A percentile compares a stretch with the other conserved stretches of the same genome.
Evolutionary conservation across 768 basidiomycete genomes (phyloP).

Genomic region (Suillus brevipes): DNA sequence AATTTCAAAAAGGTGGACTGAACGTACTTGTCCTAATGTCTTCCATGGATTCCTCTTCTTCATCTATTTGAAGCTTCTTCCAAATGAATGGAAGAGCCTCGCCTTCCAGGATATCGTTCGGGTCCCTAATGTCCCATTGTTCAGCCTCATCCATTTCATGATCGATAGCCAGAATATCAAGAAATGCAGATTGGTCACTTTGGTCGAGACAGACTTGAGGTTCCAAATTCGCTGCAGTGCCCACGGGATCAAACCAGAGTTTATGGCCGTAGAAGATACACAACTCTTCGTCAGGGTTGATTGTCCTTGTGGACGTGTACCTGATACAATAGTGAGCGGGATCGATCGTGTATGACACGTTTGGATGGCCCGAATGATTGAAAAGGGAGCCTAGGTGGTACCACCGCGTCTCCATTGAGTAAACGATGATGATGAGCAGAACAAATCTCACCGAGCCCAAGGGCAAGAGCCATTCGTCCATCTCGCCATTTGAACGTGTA

Average conservation of each 20-base stretch:
- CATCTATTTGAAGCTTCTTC: slow-evolving; percentile 56
- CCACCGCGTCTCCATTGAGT: background rate
- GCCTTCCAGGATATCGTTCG: slow-evolving; percentile 52
- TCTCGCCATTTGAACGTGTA: slow-evolving; percentile 79
- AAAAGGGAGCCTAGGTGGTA: slow-evolving; percentile 67
- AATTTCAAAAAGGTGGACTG: background rate
- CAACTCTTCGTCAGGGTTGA: slow-evolving; percentile 68
- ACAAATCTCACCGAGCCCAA: slow-evolving; percentile 66
- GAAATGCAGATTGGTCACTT: background rate
- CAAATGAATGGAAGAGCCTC: slow-evolving; percentile 65
- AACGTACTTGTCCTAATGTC: slow-evolving; percentile 43
- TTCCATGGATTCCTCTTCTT: slow-evolving; percentile 59
- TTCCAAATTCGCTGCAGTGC: slow-evolving; percentile 4
- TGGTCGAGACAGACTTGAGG: background rate
- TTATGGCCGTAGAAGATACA: slow-evolving; percentile 76
- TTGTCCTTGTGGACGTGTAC: slow-evolving; percentile 54
- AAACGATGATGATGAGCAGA: background rate
- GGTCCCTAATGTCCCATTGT: slow-evolving; percentile 32
- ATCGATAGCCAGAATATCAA: background rate
- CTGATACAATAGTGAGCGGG: slow-evolving; percentile 54
- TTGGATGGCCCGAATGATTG: slow-evolving; percentile 72
- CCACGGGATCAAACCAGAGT: slow-evolving; percentile 61
- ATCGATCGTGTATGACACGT: slow-evolving; percentile 66
- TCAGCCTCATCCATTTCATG: background rate
- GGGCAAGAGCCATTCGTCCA: slow-evolving; percentile 72